Base-by-base conservation (phyloP, 2,329 filamentous ascomycete species). In the Diaporthe destruens region DNA sequence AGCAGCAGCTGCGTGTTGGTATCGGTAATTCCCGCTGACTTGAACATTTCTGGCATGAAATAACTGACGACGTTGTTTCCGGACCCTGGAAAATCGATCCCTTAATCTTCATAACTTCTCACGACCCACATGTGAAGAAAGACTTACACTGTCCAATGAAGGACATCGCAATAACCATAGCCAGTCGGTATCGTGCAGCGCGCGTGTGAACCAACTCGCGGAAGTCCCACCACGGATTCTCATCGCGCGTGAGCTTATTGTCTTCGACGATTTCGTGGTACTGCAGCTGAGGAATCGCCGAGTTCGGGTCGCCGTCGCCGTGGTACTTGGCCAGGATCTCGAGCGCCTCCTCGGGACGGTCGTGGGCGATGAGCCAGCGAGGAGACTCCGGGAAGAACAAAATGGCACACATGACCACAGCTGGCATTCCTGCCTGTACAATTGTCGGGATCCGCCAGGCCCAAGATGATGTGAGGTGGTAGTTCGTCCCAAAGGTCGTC, bases 1-100 rank as follows among this genome's bases (percentile, higher is more conserved):
- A 89, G 84, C 76, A 88, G 85, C 67, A 84, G 82, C 76, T 87
- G 83, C 25, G 78, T 77, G 55, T 81, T 79, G 7, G 74, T 74
- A 59, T 81, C 78, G 1, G 78, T 82, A 75, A 86, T 83, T 25
- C 88, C 88, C 59, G 86, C 87, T 3, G 85, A 86, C 68, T 85
- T 80, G 61, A 90, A 82, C 36, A 89, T 84, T 67, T 85, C 85
- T 12, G 81, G 80, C 73, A 87, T 81, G 79, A 87, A 88, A 77
- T 87, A 88, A 8, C 83, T 85, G 18, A 84, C 76, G 29, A 81
- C 80, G 39, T 79, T 80, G 72, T 82, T 81, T 25, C 80, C 83
- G 51, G 82, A 80, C 81, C 61, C 61, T 66, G 39, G 16, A 3
- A 5, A 23, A 23, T 20, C 12, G 2, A 16, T 3, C 20, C 20